Evolutionary conservation across 345 rosid species (phyloP).

Genomic region (Bruguiera sexangula): DNA sequence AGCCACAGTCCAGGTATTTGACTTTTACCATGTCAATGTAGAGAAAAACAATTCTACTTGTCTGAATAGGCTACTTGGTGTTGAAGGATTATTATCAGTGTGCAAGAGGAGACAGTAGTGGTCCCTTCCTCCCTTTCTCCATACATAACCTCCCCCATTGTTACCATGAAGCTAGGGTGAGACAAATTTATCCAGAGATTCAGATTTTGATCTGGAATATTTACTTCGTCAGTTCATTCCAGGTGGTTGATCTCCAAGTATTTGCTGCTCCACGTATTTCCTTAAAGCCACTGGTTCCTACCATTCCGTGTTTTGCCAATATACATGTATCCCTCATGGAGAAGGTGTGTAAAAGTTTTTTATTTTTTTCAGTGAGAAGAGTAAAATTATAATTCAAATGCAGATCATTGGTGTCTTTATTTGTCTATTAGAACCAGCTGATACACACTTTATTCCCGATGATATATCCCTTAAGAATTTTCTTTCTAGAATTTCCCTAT

Average conservation of each 20-base stretch:
- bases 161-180: background rate
- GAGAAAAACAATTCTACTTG: background rate
- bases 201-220: background rate
- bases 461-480: no score
- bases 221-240: slow-evolving; percentile 17
- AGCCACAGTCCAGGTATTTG: slow-evolving; percentile 31
- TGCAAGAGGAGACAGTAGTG: background rate
- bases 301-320: slow-evolving; percentile 91
- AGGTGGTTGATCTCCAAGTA: slow-evolving; percentile 92
- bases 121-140: background rate
- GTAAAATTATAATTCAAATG: no score
- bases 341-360: slow-evolving; percentile 46
- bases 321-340: slow-evolving; percentile 87
- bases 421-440: no score
- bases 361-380: background rate
- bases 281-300: slow-evolving; percentile 86
- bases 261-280: slow-evolving; percentile 86
- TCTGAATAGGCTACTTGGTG: background rate
- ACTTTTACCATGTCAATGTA: background rate
- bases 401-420: no score
- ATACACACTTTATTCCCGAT: no score
- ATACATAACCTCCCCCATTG: no score
- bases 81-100: background rate
- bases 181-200: background rate
- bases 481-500: no score